Evolutionary conservation across 2,329 filamentous ascomycete species (phyloP), one percentile per base, ranked within the genome.

Genomic region (Chaetomiaceae sp.): DNA sequence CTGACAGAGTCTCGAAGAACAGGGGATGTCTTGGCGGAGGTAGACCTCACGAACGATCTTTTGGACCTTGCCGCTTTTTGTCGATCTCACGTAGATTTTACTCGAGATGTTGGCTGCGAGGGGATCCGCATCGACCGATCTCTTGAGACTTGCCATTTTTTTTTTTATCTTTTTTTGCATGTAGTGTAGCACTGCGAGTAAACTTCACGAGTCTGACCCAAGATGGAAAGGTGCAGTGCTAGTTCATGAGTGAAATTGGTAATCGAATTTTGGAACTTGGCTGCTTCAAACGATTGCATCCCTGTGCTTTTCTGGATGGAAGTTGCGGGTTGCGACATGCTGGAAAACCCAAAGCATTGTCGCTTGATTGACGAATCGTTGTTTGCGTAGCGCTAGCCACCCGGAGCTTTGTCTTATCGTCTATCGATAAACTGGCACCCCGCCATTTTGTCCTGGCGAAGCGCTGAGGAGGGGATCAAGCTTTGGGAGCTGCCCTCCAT

Each of bases 1-100:
- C 57, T 80, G 79, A 75, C 94, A 99, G 40, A 99, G 76, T 70
- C 86, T 87, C 23, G 92, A 97, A 30, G 92, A 96, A 75, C 94
- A 99, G 45, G 94, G 92, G 66, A 99, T 97, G 69, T 99, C 94
- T 73, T 92, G 89, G 70, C 94, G 84, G 57, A 99, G 79, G 72
- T 99, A 99, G 58, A 97, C 80, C 75, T 99, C 94, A 65, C 91
- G 85, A 61, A 99, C 94, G 66, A 99, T 95, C 78, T 99, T 99
- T 71, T 97, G 94, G 55, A 97, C 92, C 75, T 96, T 96, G 71
- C 94, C 94, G 71, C 85, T 94, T 72, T 89, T 91, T 43, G 92
- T 95, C 23, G 94, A 96, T 56, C 94, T 83, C 59, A 99, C 89
- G 67, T 95, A 99, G 64, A 95, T 84, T 74, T 97, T 99, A 80